Evolutionary conservation across 2,329 filamentous ascomycete species (phyloP), one percentile per base, ranked within the genome.

Genomic region (Tricladium varicosporioides): DNA sequence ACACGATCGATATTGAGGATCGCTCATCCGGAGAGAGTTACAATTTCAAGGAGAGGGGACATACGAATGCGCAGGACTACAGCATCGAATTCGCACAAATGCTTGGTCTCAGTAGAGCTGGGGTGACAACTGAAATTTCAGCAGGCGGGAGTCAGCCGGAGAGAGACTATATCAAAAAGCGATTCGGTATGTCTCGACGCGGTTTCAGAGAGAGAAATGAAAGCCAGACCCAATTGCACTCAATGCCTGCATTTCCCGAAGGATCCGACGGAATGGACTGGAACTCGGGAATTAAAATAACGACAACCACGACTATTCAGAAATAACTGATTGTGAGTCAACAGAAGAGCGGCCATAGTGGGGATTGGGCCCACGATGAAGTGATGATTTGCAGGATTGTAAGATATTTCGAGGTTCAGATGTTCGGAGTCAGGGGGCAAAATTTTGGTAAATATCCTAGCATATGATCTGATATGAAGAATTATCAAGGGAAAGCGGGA

Each of bases 31-130:
- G 15, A 1, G 54, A 61, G 14, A 57, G 52, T 9, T 18, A 36
- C 15, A 33, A 48, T 2, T 19, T 51, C 8, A 40, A 54, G 18
- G 15, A 5, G 8, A 2, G n/a, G 19, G 52, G 60, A 9, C 53
- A 42, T 27, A 46, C 56, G 9, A 52, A 18, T 27, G 58, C 61
- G 2, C 57, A 61, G 10, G 59, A 63, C 2, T 66, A 64, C 47
- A 65, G 60, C n/a, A 48, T 48, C 2, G 65, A 68, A 43, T 68
- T 68, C 36, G 63, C 65, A 2, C 55, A 63, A 43, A 56, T 68
- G 57, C 46, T 68, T 8, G 66, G 66, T 2, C 46, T 68, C 18
- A 63, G 56, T 19, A 43, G 57, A 18, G 58, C 61, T 3, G 63
- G 62, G 14, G 62, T 64, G 19, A 67, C 61, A 8, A 68, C 66